Percentiles rank a stretch among this genome's conserved stretches.
Evolutionary conservation across 495 filamentous ascomycete species (phyloP).

Genomic region (Penicillium manginii): DNA sequence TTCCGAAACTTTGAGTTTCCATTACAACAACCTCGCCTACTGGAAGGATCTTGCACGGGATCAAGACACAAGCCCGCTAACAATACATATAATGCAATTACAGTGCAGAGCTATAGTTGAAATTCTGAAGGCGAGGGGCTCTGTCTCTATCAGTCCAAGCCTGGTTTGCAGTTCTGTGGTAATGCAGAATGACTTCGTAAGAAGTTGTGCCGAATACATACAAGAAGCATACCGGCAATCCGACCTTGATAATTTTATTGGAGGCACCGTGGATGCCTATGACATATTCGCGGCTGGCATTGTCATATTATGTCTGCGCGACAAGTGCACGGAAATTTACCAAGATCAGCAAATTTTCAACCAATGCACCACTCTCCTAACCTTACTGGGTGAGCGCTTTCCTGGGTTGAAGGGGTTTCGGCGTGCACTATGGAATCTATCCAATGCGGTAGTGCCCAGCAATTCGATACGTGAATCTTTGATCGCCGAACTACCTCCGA

Average conservation of each 20-base stretch:
- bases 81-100: constrained; percentile 11
- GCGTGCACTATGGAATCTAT: constrained; percentile 24
- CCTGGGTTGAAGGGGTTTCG: constrained; percentile 21
- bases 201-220: constrained; percentile 23
- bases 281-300: constrained; percentile 31
- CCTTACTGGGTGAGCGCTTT: constrained; percentile 20
- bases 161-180: constrained; percentile 5
- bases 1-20: constrained; percentile 14
- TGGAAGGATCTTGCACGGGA: constrained; percentile 21
- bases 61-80: background rate
- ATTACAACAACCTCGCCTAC: constrained; percentile 29
- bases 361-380: constrained; percentile 22
- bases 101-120: constrained; percentile 24
- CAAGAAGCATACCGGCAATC: constrained; percentile 24
- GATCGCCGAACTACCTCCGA: constrained; percentile 16
- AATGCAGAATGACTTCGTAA: constrained; percentile 21
- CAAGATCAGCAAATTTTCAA: constrained; percentile 11
- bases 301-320: constrained; percentile 17
- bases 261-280: constrained; percentile 25
- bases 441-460: constrained; percentile 2
- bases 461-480: constrained; percentile 9
- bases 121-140: constrained; percentile 17
- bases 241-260: constrained; percentile 21
- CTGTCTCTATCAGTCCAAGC: constrained; percentile 3
- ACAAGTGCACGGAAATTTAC: constrained; percentile 2